A percentile compares a stretch with the other conserved stretches of the same genome.
These are phyloP conservation scores for Diaporthe ilicicola DNA, from an alignment of 2,329 filamentous ascomycete genomes.

Conservation along the genomic window DNA sequence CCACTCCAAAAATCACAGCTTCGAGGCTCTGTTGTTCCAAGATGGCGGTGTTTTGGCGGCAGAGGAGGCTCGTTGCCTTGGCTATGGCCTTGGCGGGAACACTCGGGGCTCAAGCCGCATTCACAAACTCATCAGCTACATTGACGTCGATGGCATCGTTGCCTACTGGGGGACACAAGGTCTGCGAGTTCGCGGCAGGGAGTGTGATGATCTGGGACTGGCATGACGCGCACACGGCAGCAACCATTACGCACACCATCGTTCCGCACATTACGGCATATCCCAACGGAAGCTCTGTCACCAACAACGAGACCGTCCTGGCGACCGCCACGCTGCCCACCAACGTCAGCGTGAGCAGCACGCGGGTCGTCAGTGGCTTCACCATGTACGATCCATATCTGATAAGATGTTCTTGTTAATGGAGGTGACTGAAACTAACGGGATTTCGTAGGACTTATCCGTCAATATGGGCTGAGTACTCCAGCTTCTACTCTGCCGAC, in stretches of 20 bases:
- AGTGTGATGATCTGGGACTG: constrained; percentile 16
- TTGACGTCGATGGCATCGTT: not conserved
- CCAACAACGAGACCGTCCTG: not conserved
- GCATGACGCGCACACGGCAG: not conserved
- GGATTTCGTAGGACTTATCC: not conserved
- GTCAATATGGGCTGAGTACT: constrained; percentile 1
- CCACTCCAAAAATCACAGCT: not conserved
- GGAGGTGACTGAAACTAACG: not conserved
- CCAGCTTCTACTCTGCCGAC: not conserved
- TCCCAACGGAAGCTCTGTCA: constrained; percentile 11
- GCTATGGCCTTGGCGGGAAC: not conserved
- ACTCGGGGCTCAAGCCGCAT: not conserved
- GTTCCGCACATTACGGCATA: constrained; percentile 6
- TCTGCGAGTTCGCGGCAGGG: constrained; percentile 2
- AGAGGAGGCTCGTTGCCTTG: not conserved
- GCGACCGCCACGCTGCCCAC: not conserved
- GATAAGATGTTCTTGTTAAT: not conserved
- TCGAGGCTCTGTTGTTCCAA: not conserved
- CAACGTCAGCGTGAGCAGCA: not conserved
- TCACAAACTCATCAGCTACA: not conserved
- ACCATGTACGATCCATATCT: not conserved
- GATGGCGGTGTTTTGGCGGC: not conserved
- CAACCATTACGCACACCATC: not conserved
- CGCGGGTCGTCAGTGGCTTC: constrained; percentile 2
- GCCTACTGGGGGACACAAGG: not conserved